These are phyloP conservation scores for Marasmius sp. DNA, from an alignment of 1,284 basidiomycete species.

Conservation along the genomic window DNA sequence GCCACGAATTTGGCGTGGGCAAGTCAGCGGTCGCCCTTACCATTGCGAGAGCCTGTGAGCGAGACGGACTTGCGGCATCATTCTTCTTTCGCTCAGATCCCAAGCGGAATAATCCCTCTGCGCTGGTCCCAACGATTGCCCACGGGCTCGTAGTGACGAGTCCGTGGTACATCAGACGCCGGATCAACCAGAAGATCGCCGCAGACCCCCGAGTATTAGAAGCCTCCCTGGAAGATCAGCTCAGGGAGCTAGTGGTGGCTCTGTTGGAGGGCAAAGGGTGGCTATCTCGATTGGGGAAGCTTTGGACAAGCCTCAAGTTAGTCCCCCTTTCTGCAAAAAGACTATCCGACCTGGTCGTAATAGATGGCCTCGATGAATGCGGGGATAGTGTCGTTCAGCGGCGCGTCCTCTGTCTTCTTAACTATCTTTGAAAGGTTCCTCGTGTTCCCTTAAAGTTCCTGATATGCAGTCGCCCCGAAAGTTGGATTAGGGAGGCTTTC, in stretches of 20 bases:
- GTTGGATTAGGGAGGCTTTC: conserved; percentile 22
- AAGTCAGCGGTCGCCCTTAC: conserved; percentile 20
- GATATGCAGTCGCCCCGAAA: conserved; percentile 23
- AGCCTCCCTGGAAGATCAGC: not conserved
- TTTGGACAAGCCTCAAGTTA: not conserved
- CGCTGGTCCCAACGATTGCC: conserved; percentile 2
- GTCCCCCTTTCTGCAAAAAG: not conserved
- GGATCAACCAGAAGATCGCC: not conserved
- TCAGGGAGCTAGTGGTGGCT: not conserved
- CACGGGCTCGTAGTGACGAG: not conserved
- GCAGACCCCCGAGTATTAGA: not conserved
- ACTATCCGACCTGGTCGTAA: not conserved
- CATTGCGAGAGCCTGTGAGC: conserved; percentile 10
- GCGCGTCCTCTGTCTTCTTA: not conserved
- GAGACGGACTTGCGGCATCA: conserved; percentile 6
- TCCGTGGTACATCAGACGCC: not conserved
- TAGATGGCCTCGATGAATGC: conserved; percentile 6
- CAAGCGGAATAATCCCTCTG: not conserved
- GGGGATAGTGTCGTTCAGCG: not conserved
- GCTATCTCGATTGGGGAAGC: too few species aligned
- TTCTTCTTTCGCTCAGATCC: conserved; percentile 16
- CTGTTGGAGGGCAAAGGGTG: too few species aligned
- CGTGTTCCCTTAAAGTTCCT: conserved; percentile 23
- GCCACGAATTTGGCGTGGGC: conserved; percentile 9
- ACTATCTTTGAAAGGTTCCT: not conserved